A percentile compares a stretch with the other conserved stretches of the same genome.
These are phyloP conservation scores for Melocanna baccifera DNA, from an alignment of 176 grass and related monocot genomes.

Conservation along the genomic window DNA sequence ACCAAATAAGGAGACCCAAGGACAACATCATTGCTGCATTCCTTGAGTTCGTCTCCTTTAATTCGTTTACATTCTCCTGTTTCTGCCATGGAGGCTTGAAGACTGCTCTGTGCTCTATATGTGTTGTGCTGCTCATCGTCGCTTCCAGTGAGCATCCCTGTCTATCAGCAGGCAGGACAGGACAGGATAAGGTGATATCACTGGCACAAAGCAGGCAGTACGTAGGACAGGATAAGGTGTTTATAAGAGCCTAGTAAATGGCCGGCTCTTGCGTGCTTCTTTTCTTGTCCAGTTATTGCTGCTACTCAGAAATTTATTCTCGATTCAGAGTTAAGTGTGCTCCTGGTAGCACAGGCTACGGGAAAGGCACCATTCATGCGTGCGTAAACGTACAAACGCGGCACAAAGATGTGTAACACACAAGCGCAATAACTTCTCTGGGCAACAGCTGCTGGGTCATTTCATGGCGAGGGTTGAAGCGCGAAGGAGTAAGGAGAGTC, in stretches of 20 bases:
- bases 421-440: background rate
- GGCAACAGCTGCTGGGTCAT: background rate
- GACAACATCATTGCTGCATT: background rate
- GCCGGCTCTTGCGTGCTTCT: background rate
- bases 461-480: background rate
- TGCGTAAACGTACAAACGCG: background rate
- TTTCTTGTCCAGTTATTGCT: too few species aligned
- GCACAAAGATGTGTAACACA: background rate
- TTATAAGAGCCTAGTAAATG: background rate
- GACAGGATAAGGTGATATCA: background rate
- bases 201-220: background rate
- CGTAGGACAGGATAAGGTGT: background rate
- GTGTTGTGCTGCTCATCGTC: conserved; percentile 32
- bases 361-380: background rate
- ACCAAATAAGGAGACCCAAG: background rate
- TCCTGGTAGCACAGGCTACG: background rate
- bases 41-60: background rate
- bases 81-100: conserved; percentile 28
- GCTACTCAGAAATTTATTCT: background rate
- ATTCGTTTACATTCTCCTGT: background rate
- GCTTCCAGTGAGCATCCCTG: background rate
- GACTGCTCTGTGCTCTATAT: background rate
- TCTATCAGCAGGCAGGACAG: background rate
- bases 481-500: background rate
- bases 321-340: background rate